Conservation (phyloP, 345 rosid species). For the Salix suchowensis region DNA sequence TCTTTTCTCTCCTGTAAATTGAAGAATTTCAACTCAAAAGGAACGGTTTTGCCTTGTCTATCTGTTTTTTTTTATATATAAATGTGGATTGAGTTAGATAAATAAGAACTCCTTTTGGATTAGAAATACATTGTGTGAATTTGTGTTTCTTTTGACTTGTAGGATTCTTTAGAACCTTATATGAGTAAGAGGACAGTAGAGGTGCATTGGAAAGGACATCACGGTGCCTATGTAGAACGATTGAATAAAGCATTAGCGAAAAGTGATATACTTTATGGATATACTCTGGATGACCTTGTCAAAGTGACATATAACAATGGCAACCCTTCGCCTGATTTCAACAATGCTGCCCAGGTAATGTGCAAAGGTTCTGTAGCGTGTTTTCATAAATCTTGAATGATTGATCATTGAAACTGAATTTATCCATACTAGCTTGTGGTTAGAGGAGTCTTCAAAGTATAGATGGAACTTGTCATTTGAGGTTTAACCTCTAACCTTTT, state of each 20-base stretch:
- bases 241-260: slow-evolving; percentile 64
- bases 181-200: slow-evolving; percentile 71
- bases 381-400: background rate
- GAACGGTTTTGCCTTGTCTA: no score
- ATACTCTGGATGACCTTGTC: slow-evolving; percentile 83
- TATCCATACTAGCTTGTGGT: no score
- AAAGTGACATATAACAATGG: slow-evolving; percentile 78
- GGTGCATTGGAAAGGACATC: slow-evolving; percentile 78
- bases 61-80: no score
- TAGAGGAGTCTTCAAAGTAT: no score
- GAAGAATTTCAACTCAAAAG: background rate
- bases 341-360: slow-evolving; percentile 76
- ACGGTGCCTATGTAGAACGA: slow-evolving; percentile 57
- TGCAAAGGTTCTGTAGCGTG: background rate
- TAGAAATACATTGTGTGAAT: background rate
- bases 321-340: slow-evolving; percentile 75
- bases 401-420: background rate
- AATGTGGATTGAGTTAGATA: no score
- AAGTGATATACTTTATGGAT: slow-evolving; percentile 61
- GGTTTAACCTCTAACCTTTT: no score
- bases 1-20: background rate
- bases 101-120: background rate
- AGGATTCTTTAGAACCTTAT: slow-evolving; percentile 93
- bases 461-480: no score
- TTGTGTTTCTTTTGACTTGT: background rate